phyloP scores from a whole-genome alignment of 2,329 filamentous ascomycete species.

The Gnomoniopsis sp. region DNA sequence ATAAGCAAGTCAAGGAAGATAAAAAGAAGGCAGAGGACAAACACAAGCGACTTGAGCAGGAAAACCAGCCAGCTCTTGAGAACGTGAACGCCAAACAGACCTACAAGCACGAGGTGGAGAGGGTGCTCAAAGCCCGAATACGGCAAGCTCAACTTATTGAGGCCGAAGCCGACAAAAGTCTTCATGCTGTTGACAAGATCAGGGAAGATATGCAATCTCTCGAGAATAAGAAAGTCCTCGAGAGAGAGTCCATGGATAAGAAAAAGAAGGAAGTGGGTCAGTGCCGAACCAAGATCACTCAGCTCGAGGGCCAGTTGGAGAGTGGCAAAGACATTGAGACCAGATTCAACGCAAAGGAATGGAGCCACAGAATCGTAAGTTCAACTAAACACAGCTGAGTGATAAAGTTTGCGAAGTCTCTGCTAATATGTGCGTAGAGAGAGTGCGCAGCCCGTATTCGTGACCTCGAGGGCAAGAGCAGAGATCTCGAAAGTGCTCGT shows the following conservation, averaged over 20 bases:
- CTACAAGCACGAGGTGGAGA: slow-evolving; percentile 59
- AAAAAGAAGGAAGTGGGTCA: slow-evolving; percentile 50
- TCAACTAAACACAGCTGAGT: background rate
- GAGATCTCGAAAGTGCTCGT: slow-evolving; percentile 20
- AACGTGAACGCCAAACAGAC: slow-evolving; percentile 67
- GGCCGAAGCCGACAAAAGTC: slow-evolving; percentile 41
- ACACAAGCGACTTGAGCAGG: slow-evolving; percentile 55
- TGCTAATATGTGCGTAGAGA: slow-evolving; percentile 7
- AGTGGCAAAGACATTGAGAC: slow-evolving; percentile 52
- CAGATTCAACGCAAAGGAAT: slow-evolving; percentile 63
- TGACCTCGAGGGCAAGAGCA: slow-evolving; percentile 18
- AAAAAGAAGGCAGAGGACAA: slow-evolving; percentile 54
- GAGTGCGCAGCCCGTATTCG: slow-evolving; percentile 14
- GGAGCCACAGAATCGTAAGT: slow-evolving; percentile 64
- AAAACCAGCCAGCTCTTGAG: slow-evolving; percentile 62
- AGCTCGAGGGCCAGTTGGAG: slow-evolving; percentile 60
- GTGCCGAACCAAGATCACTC: slow-evolving; percentile 55
- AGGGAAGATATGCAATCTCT: slow-evolving; percentile 39
- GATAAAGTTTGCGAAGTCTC: background rate
- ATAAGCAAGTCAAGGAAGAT: slow-evolving; percentile 50
- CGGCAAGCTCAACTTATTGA: slow-evolving; percentile 53
- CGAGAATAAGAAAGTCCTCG: slow-evolving; percentile 49
- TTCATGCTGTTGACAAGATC: slow-evolving; percentile 36
- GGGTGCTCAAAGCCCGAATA: slow-evolving; percentile 53
- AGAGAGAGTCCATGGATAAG: slow-evolving; percentile 44